phyloP scores from a whole-genome alignment of 495 filamentous ascomycete genomes.

The Annulohypoxylon bovei region DNA sequence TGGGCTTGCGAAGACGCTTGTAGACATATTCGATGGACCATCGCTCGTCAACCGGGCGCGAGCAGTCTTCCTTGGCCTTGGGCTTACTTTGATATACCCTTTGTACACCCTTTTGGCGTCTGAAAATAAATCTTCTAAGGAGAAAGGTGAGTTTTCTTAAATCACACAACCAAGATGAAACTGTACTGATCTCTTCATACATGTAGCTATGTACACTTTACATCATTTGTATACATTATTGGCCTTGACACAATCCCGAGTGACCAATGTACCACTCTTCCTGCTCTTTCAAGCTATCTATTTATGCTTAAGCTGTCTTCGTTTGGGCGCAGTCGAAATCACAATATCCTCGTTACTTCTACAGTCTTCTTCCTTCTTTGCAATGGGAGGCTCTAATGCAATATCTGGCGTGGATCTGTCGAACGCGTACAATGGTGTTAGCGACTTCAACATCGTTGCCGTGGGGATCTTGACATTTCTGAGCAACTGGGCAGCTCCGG shows the following conservation, averaged over 20 bases:
- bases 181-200: constrained; percentile 23
- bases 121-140: constrained; percentile 34
- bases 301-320: constrained; percentile 58
- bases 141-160: constrained; percentile 37
- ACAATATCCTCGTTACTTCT: constrained; percentile 72
- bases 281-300: constrained; percentile 72
- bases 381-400: constrained; percentile 89
- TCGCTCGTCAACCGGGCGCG: constrained; percentile 62
- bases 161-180: neutral
- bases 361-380: constrained; percentile 85
- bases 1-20: constrained; percentile 57
- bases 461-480: constrained; percentile 86
- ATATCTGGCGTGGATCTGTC: constrained; percentile 89
- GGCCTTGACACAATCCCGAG: constrained; percentile 84
- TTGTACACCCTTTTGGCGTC: constrained; percentile 41
- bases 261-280: constrained; percentile 85
- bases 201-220: constrained; percentile 54
- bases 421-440: constrained; percentile 84
- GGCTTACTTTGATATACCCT: constrained; percentile 51
- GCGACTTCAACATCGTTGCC: constrained; percentile 69
- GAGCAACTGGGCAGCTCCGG: constrained; percentile 89
- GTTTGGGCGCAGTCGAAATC: constrained; percentile 63
- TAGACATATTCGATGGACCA: constrained; percentile 54
- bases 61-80: constrained; percentile 64
- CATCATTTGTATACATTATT: constrained; percentile 80